These are phyloP conservation scores for Chenopodium album DNA, from an alignment of 148 eudicot genomes.

Conservation along the genomic window DNA sequence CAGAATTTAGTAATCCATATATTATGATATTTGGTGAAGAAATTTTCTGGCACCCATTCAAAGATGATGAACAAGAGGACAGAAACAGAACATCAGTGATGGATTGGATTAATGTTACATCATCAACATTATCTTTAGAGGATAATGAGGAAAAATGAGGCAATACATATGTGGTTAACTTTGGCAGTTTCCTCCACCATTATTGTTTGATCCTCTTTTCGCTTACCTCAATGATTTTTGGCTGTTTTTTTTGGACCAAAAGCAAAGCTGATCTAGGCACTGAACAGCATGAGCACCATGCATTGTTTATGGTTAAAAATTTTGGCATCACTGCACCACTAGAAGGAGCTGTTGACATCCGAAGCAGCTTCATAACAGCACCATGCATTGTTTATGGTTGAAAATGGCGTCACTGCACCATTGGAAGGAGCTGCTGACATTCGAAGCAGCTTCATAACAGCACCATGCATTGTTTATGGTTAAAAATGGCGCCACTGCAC, in stretches of 20 bases:
- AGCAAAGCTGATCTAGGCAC: neutral
- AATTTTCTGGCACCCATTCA: neutral
- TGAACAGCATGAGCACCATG: neutral
- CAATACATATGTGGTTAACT: slow-evolving; percentile 1
- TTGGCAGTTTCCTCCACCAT: slow-evolving; percentile 2
- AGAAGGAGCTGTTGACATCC: neutral
- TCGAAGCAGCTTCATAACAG: neutral
- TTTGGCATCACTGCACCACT: neutral
- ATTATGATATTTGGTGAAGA: neutral
- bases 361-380: neutral
- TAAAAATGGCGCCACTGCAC: neutral
- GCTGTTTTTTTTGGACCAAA: neutral
- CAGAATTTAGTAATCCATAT: neutral
- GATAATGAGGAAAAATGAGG: slow-evolving; percentile 15
- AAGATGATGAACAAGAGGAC: neutral
- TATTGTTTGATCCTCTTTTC: neutral
- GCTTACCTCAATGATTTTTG: neutral
- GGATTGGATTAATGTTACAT: slow-evolving; percentile 9
- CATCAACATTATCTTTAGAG: slow-evolving; percentile 11
- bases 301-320: neutral
- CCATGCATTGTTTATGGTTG: neutral
- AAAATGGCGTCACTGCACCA: neutral
- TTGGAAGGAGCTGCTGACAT: neutral
- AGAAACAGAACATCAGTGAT: neutral
- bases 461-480: neutral